A percentile compares a stretch with the other conserved stretches of the same genome.
phyloP scores from a whole-genome alignment of 2,329 filamentous ascomycete genomes.

The Aureobasidium pullulans region DNA sequence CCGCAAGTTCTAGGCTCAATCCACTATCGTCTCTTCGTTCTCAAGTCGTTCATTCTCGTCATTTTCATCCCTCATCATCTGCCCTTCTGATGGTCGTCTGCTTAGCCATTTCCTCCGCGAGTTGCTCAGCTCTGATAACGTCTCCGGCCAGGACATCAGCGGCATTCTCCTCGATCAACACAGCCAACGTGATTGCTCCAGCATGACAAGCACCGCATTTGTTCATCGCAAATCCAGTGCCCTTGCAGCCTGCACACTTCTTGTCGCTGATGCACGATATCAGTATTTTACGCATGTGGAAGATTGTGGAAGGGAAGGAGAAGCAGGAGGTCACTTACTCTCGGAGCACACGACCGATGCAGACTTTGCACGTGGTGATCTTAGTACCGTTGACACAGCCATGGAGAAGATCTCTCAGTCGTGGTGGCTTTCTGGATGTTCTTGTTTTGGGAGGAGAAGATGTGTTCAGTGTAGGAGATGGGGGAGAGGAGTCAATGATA shows the following conservation, averaged over 20 bases:
- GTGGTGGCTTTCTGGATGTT: not conserved
- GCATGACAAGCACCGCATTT: not conserved
- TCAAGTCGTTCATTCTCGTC: not conserved
- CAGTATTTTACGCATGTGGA: not conserved
- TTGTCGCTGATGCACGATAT: not conserved
- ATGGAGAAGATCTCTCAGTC: not conserved
- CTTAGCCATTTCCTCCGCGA: not conserved
- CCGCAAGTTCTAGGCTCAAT: not conserved
- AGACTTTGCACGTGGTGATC: not conserved
- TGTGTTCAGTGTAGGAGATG: not conserved
- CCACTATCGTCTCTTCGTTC: not conserved
- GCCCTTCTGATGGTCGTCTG: too few relatives aligned
- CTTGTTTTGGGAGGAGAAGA: not conserved
- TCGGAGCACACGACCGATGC: constrained; percentile 1
- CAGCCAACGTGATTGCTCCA: not conserved
- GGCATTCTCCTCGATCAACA: not conserved
- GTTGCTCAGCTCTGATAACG: not conserved
- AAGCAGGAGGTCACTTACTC: not conserved
- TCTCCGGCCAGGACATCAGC: not conserved
- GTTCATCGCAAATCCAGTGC: not conserved
- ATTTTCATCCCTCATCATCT: not conserved
- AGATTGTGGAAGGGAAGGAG: not conserved
- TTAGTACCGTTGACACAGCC: constrained; percentile 1
- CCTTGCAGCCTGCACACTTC: not conserved
- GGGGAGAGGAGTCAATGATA: not conserved